Conservation (phyloP, 306 rosid species). For the Glycine latifolia region DNA sequence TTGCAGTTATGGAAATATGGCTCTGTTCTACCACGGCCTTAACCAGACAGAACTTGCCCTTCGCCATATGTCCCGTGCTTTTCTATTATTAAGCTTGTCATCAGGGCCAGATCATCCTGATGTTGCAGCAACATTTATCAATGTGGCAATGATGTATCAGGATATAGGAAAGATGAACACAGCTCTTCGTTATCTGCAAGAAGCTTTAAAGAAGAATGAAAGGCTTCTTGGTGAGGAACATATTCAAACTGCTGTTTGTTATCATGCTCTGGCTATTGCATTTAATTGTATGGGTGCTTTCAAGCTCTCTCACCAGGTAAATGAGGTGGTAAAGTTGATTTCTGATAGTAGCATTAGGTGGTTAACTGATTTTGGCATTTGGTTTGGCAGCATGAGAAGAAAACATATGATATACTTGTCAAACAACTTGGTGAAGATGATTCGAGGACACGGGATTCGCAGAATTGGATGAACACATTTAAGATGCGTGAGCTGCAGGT, state of each 20-base stretch:
- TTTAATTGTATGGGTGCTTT: constrained; percentile 98
- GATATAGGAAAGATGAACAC: constrained; percentile 97
- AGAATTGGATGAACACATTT: constrained; percentile 97
- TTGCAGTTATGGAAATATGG: constrained; percentile 98
- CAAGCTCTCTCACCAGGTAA: constrained; percentile 97
- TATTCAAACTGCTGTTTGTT: constrained; percentile 99
- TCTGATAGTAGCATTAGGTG: neutral
- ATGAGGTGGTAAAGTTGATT: constrained; percentile 4
- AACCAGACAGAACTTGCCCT: constrained; percentile 97
- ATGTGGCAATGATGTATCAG: constrained; percentile 99
- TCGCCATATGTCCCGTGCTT: constrained; percentile 95
- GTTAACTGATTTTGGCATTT: constrained; percentile 43
- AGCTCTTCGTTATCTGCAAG: constrained; percentile 99
- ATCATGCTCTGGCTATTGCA: constrained; percentile 98
- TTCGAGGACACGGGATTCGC: constrained; percentile 90
- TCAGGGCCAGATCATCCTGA: constrained; percentile 99
- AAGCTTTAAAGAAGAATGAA: constrained; percentile 95
- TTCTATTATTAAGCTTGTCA: constrained; percentile 89
- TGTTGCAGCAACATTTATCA: constrained; percentile 92
- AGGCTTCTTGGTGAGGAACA: constrained; percentile 98
- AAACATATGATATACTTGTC: constrained; percentile 92
- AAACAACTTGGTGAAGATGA: constrained; percentile 98
- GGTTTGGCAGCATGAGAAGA: constrained; percentile 86
- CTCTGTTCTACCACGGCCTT: constrained; percentile 95
- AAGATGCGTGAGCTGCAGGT: constrained; percentile 97